A percentile compares a stretch with the other conserved stretches of the same genome.
These are phyloP conservation scores for Basipetospora sp. DNA, from an alignment of 2,329 filamentous ascomycete genomes.

Conservation along the genomic window DNA sequence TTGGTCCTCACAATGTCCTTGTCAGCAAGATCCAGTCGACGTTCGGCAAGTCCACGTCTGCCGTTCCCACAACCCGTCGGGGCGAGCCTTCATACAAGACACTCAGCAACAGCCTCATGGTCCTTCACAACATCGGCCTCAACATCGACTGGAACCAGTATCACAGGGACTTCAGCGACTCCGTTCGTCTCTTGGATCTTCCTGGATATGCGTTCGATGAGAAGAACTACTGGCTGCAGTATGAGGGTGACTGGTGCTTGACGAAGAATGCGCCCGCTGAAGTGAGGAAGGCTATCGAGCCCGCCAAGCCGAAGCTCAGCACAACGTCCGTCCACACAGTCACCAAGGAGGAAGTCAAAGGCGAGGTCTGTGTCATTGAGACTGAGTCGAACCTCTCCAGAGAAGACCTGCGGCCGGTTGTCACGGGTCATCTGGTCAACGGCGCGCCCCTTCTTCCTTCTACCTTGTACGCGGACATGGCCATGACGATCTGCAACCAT, in stretches of 20 bases:
- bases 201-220: slow-evolving; percentile 59
- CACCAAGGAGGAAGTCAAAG: slow-evolving; percentile 46
- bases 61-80: slow-evolving; percentile 47
- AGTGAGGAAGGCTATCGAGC: slow-evolving; percentile 19
- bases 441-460: slow-evolving; percentile 52
- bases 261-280: slow-evolving; percentile 49
- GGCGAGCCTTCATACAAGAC: slow-evolving; percentile 52
- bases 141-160: slow-evolving; percentile 58
- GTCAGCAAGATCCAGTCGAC: slow-evolving; percentile 50
- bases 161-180: slow-evolving; percentile 33
- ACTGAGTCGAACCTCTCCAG: slow-evolving; percentile 53
- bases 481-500: slow-evolving; percentile 47
- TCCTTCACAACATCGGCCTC: slow-evolving; percentile 46
- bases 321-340: slow-evolving; percentile 53
- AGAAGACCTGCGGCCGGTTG: slow-evolving; percentile 43
- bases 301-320: slow-evolving; percentile 40
- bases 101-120: slow-evolving; percentile 39
- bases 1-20: slow-evolving; percentile 57
- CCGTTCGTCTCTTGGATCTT: slow-evolving; percentile 39
- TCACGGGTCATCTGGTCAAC: slow-evolving; percentile 54
- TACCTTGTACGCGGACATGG: slow-evolving; percentile 43
- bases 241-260: slow-evolving; percentile 55
- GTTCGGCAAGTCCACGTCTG: slow-evolving; percentile 35
- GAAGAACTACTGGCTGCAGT: slow-evolving; percentile 55
- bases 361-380: slow-evolving; percentile 35